phyloP scores from a whole-genome alignment of 441 rosid genomes.

The Sinapis alba region DNA sequence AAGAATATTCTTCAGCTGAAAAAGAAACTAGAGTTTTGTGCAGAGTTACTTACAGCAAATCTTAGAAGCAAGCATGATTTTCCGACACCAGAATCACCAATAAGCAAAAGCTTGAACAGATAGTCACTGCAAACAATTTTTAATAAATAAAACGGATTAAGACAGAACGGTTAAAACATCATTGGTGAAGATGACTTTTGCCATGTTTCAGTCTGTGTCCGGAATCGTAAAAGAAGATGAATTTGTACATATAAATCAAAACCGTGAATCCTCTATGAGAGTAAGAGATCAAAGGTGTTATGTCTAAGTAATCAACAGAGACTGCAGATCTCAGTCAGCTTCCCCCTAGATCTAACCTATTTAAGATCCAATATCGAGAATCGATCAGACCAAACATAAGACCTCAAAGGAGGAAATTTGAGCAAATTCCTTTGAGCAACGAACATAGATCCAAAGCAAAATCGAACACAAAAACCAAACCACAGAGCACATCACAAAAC shows the following conservation, averaged over 20 bases:
- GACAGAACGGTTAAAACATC: not conserved
- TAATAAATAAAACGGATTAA: not conserved
- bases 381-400: not conserved
- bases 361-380: constrained; percentile 18
- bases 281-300: not conserved
- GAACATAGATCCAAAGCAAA: constrained; percentile 13
- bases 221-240: not conserved
- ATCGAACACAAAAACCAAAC: not conserved
- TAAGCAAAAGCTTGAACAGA: constrained; percentile 73
- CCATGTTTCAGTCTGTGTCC: no score
- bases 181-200: no score
- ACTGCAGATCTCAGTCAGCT: constrained; percentile 19
- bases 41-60: constrained; percentile 62
- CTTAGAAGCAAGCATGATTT: constrained; percentile 73
- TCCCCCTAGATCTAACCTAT: constrained; percentile 16
- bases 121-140: constrained; percentile 52
- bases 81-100: constrained; percentile 84
- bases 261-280: not conserved
- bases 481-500: not conserved
- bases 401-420: not conserved
- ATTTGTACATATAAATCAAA: not conserved
- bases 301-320: not conserved
- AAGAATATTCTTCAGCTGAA: not conserved
- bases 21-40: not conserved
- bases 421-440: not conserved